Evolutionary conservation across 192 early-diverging fungal species (phyloP).

Genomic region (Gamsiella multidivaricata): DNA sequence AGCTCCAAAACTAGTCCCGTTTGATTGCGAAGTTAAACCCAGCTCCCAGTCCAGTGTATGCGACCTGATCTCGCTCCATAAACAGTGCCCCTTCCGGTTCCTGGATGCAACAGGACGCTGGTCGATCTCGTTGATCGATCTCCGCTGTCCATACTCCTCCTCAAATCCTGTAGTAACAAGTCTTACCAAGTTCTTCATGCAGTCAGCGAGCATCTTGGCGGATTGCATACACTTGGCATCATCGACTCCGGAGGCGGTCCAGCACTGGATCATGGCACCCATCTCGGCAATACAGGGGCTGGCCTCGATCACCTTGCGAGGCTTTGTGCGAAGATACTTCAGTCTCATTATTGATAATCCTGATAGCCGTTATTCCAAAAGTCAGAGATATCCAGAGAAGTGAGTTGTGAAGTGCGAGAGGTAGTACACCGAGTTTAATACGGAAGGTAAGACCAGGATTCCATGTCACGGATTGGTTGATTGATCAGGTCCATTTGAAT

Average conservation of each 20-base stretch:
- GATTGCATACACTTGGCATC: constrained; percentile 62
- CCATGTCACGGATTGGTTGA: no score
- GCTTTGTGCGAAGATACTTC: constrained; percentile 68
- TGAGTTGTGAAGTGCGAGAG: no score
- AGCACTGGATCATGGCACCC: constrained; percentile 70
- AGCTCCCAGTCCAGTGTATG: no score
- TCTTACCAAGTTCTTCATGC: constrained; percentile 68
- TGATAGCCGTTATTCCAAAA: not conserved
- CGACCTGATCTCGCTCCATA: no score
- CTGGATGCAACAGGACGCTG: not conserved
- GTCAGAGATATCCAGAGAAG: no score
- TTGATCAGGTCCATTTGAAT: no score
- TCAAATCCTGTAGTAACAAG: not conserved
- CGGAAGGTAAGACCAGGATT: no score
- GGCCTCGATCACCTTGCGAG: constrained; percentile 64
- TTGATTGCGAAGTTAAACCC: no score
- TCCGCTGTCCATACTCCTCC: not conserved
- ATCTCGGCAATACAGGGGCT: constrained; percentile 68
- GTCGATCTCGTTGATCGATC: not conserved
- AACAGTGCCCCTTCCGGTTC: not conserved
- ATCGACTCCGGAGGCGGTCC: constrained; percentile 65
- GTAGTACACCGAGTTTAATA: no score
- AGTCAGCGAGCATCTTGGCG: constrained; percentile 62
- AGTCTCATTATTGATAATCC: constrained; percentile 60
- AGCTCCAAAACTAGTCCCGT: no score